Base-by-base conservation (phyloP, 768 basidiomycete species). In the Pleurotus citrinopileatus region DNA sequence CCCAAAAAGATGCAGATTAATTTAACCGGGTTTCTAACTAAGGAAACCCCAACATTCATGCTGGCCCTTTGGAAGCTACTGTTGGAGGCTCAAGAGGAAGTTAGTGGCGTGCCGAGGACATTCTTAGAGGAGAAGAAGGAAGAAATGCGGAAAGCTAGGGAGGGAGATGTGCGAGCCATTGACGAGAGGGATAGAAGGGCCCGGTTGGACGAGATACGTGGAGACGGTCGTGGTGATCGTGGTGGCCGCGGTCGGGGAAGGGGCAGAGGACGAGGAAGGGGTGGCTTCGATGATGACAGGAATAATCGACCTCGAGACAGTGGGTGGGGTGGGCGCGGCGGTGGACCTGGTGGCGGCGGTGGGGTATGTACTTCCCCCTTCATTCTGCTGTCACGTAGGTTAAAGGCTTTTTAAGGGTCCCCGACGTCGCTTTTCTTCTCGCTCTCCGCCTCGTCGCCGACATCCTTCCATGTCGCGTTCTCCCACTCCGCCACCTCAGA, bases 1-100 rank as follows among this genome's bases (percentile, higher is more conserved):
- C 92, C 94, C 3, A 86, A 84, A 68, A 94, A 91, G 73, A 94
- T 98, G 87, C 94, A 98, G 70, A 94, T 98, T 57, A 87, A 88
- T 63, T 71, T 99, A 22, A 91, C 89, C 2, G 96, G 96, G 6
- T 99, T 99, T 69, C 80, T 99, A 55, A 90, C 91, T 3, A 83
- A 86, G 59, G 83, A 91, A 55, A 97, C 97, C 0, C 76, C 90
- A 0, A 67, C 76, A 0, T 99, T 99, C 70, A 97, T 97, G 94
- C 67, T 73, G 4, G 78, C 85, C 0, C 79, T 99, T 0, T 99
- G 97, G 97, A 84, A 78, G 22, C 77, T 98, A 4, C 76, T 99
- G n/a, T 74, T 98, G 3, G 94, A 96, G 60, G 97, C 97, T 2
- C 96, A 98, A 68, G 79, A 79, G 27, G 90, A 91, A 26, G 81